phyloP scores from a whole-genome alignment of 2,329 filamentous ascomycete species.

The Canariomyces notabilis region DNA sequence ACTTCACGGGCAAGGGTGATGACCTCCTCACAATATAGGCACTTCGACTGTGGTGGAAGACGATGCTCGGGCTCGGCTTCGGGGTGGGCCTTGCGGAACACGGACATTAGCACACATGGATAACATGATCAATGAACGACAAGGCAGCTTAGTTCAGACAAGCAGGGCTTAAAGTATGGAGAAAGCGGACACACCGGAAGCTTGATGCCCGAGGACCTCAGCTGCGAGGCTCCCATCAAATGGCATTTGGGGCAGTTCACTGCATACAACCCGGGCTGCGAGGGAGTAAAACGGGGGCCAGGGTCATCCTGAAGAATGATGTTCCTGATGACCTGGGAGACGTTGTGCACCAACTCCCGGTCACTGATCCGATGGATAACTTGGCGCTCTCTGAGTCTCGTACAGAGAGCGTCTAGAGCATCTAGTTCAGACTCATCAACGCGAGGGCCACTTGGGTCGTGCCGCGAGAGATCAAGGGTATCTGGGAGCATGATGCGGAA shows the following conservation, averaged over 20 bases:
- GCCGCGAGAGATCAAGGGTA: conserved; percentile 29
- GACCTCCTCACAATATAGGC: conserved; percentile 30
- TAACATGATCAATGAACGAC: no score
- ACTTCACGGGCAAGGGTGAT: conserved; percentile 35
- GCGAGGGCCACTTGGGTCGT: conserved; percentile 23
- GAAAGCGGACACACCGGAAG: conserved; percentile 22
- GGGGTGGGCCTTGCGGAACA: conserved; percentile 3
- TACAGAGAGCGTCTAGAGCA: conserved; percentile 33
- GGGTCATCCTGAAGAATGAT: conserved; percentile 35
- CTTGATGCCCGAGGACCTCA: conserved; percentile 26
- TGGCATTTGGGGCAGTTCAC: conserved; percentile 35
- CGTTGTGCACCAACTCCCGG: conserved; percentile 32
- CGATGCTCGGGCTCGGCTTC: neutral
- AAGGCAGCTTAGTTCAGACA: no score
- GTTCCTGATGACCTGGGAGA: conserved; percentile 33
- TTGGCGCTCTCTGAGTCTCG: conserved; percentile 32
- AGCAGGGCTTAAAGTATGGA: neutral
- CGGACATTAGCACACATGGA: neutral
- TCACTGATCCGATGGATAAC: conserved; percentile 37
- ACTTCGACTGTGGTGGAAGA: conserved; percentile 30
- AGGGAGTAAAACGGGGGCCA: conserved; percentile 25
- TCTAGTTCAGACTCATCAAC: conserved; percentile 34
- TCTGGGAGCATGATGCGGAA: conserved; percentile 37
- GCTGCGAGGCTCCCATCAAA: conserved; percentile 33
- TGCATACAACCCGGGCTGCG: conserved; percentile 32